Evolutionary conservation across 2,329 filamentous ascomycete genomes (phyloP).

Genomic region (Alternaria burnsii): DNA sequence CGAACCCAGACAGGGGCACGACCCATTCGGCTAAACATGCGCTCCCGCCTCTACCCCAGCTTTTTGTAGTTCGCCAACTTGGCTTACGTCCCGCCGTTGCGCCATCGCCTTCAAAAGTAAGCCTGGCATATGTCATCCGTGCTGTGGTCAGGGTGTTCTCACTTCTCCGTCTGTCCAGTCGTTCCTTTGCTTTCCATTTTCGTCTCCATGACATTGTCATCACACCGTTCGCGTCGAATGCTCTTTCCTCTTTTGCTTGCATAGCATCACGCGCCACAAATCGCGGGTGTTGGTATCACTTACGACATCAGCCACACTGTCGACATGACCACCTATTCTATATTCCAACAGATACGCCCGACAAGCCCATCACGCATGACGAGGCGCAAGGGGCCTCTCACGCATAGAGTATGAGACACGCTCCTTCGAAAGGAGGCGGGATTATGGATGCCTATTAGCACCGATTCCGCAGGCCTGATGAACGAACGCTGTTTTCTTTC

Average conservation of each 20-base stretch:
- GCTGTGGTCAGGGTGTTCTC: not conserved
- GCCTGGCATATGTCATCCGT: not conserved
- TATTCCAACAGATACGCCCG: slow-evolving; percentile 4
- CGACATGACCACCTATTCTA: slow-evolving; percentile 9
- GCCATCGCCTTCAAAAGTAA: slow-evolving; percentile 11
- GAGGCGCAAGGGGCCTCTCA: not conserved
- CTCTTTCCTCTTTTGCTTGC: not conserved
- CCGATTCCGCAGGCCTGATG: not conserved
- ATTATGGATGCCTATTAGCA: not conserved
- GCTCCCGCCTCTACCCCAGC: slow-evolving; percentile 14
- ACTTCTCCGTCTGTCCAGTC: not conserved
- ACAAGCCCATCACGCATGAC: not conserved
- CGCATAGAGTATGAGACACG: slow-evolving; percentile 2
- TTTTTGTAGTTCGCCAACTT: slow-evolving; percentile 12
- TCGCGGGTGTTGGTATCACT: slow-evolving; percentile 1
- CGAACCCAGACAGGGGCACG: not conserved
- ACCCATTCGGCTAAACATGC: slow-evolving; percentile 14
- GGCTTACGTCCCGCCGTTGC: slow-evolving; percentile 7
- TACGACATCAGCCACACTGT: slow-evolving; percentile 10
- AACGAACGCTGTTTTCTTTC: not conserved
- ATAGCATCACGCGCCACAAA: slow-evolving; percentile 9
- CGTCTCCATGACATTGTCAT: not conserved
- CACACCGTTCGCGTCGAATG: not conserved
- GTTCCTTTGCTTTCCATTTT: not conserved
- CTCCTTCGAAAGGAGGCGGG: not conserved